A percentile compares a stretch with the other conserved stretches of the same genome.
phyloP scores from a whole-genome alignment of 2,329 filamentous ascomycete genomes.

The Eutypella sp. region DNA sequence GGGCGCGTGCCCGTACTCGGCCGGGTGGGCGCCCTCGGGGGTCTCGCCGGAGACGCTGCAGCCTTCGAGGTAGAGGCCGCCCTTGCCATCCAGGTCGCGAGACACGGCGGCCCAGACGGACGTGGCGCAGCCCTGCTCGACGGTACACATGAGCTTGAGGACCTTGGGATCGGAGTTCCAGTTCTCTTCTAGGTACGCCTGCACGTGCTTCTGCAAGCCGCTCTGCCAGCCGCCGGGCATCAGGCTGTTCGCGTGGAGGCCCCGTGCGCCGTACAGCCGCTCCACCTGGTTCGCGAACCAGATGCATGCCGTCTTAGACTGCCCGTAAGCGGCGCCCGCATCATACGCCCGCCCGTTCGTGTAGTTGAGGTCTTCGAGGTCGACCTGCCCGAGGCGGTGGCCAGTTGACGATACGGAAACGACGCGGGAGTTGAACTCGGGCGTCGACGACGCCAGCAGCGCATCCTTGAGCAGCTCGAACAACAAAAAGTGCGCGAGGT shows the following conservation, averaged over 20 bases:
- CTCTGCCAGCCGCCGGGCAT: conserved; percentile 37
- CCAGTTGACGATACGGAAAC: conserved; percentile 36
- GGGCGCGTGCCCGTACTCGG: neutral
- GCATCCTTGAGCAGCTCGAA: conserved; percentile 41
- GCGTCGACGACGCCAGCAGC: conserved; percentile 33
- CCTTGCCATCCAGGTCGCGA: conserved; percentile 23
- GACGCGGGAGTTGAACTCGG: conserved; percentile 33
- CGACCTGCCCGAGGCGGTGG: conserved; percentile 29
- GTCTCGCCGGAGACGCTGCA: neutral
- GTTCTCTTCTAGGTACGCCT: conserved; percentile 5
- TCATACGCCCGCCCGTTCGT: conserved; percentile 21
- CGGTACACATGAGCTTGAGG: conserved; percentile 19
- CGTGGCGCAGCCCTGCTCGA: conserved; percentile 39
- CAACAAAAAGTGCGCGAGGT: conserved; percentile 47
- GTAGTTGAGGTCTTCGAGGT: conserved; percentile 35
- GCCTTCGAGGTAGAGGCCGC: conserved; percentile 10
- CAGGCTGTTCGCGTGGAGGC: conserved; percentile 36
- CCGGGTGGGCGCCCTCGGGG: neutral
- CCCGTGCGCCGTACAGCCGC: conserved; percentile 33
- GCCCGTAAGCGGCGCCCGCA: conserved; percentile 23
- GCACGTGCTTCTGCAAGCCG: conserved; percentile 18
- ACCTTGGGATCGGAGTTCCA: neutral
- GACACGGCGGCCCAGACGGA: conserved; percentile 33
- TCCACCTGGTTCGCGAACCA: conserved; percentile 44
- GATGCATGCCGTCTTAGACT: conserved; percentile 41